Evolutionary conservation across 352 stramenopile species (phyloP), one percentile per base, ranked within the genome.

Genomic region (Pythium aquatile): DNA sequence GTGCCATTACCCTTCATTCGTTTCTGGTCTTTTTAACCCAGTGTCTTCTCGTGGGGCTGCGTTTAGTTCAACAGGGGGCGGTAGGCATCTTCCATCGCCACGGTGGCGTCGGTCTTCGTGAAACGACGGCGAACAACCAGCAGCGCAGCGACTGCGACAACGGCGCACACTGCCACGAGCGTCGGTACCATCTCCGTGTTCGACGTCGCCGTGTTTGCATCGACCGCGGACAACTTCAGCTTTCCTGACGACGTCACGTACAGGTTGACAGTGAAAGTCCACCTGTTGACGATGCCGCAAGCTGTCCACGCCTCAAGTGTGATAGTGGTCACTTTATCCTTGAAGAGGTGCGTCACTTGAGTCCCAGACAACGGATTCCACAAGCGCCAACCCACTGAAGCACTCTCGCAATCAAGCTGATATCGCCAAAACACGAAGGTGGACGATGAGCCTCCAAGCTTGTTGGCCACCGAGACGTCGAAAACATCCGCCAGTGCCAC

Each of bases 241-340:
- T 14, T 11, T 42, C 35, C 35, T 11, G 6, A 14, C 3, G 10
- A 16, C 11, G 35, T 16, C 11, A 74, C 44, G 79, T 90, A 80
- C 32, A 89, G 58, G 51, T 78, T 65, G 4, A 89, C 68, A 52
- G 75, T 73, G 55, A 88, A 88, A 35, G 72, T 66, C 49, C 79
- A 81, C 16, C 66, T 65, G 14, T 69, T 65, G 3, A 84, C 76
- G 8, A 82, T 52, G 33, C 81, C 81, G 42, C 81, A 90, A 28
- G 77, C 69, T 2, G 81, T 79, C 81, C 81, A 90, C 4, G 79
- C 81, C 48, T 90, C 78, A 16, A 90, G n/a, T 17, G 24, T 46
- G 52, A 69, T 69, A n/a, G 14, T 24, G 14, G 44, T 58, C 14
- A 58, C 13, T 8, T 46, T 37, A 3, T 16, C 24, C 13, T 40